Base-by-base conservation (phyloP, 805 yeast species). In the Wickerhamiella galacta region DNA sequence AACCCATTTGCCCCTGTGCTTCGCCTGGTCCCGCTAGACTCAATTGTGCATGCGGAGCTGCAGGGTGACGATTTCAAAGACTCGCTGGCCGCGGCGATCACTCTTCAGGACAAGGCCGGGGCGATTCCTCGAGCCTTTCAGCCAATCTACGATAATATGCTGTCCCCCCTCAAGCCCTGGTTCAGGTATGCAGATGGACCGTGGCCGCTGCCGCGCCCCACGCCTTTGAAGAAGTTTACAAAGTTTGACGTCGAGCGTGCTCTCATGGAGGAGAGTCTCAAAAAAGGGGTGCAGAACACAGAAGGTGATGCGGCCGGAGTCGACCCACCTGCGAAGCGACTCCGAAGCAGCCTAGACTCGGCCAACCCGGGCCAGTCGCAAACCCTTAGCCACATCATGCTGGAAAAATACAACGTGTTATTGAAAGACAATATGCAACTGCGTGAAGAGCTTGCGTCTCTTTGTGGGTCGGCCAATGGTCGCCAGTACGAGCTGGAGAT, bases 161-260 rank as follows among this genome's bases (percentile, higher is more conserved):
- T 83, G 41, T 60, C 62, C 5, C 78, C 70, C 45, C 58, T 85
- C 32, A 55, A 61, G 1, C 64, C 64, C 21, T 82, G 85, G 73
- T 58, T 81, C 21, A 61, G 61, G 25, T 55, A 66, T 27, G 58
- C 48, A 42, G 54, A 36, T 11, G 40, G 37, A 4, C 60, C 66
- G 5, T 83, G 93, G 93, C 87, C 85, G 3, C 56, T 83, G 27
- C 90, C 93, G 0, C 80, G 76, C 30, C 57, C 79, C 39, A 66
- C 81, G 2, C 49, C 61, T 2, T 69, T 82, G 4, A 72, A 75
- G 2, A 60, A 61, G 25, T 82, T 70, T 45, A 66, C 66, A 3
- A 64, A 85, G 1, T 58, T 60, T 40, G 95, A 83, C 51, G 93
- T 83, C 15, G 94, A 83, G 48, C 66, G 68, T 44, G 75, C 90